Base-by-base conservation (phyloP, 148 eudicot genomes). In the Agrostemma githago region DNA sequence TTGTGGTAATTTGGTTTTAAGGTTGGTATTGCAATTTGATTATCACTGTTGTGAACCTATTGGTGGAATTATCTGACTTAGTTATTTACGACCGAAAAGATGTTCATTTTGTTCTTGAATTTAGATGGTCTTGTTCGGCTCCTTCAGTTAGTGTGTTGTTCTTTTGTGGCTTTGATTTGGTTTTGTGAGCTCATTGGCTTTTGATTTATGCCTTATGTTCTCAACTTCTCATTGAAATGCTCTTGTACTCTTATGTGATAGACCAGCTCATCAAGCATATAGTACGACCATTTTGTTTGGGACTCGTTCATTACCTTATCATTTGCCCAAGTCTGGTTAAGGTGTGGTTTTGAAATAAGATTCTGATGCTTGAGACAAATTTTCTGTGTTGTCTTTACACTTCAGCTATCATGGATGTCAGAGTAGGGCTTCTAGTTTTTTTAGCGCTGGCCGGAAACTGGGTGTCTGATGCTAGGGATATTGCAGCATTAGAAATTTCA, bases 331-430 rank as follows among this genome's bases (percentile, higher is more conserved):
- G 6, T 72, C 8, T 40, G 19, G 19, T 72, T 26, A 43, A 14
- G 19, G 12, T 8, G 34, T 16, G 70, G 20, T 16, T 12, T n/a
- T 38, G 39, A 20, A 46, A 17, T 8, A 17, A 5, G 56, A 40
- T 39, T 40, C 5, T 53, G 6, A 71, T 72, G 51, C 14, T 62
- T n/a, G 46, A 59, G 59, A 43, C 21, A 8, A 16, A 62, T 39
- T 71, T 62, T 71, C n/a, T 63, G 21, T 54, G 51, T 10, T 75
- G 20, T 72, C 39, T 72, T 72, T 4, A n/a, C 70, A 65, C 5
- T 40, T 71, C 80, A 84, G 87, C 80, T 74, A 79, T 41, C 74
- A 84, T 84, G 87, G 83, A 79, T 74, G 77, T 66, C 77, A 77
- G 81, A 77, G 34, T 79, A 63, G 85, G 83, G 77, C 66, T 82